Conservation (phyloP, 495 filamentous ascomycete genomes). For the Apodospora peruviana region DNA sequence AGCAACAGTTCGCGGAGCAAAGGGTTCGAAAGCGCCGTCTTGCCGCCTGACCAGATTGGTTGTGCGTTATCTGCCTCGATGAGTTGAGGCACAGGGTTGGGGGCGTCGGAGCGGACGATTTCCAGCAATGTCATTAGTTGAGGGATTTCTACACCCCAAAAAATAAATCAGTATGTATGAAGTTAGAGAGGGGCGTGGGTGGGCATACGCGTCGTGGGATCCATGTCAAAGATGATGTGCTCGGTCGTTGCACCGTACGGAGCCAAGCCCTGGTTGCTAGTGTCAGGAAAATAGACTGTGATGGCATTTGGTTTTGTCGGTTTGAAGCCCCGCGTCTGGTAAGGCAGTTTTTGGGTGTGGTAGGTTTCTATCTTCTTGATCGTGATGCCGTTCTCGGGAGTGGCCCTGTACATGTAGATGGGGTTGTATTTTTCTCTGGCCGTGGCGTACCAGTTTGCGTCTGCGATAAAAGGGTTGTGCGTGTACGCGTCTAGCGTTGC, state of each 20-base stretch:
- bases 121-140: background rate
- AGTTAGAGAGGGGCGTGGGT: background rate
- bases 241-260: background rate
- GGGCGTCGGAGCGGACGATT: background rate
- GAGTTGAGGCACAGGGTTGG: background rate
- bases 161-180: background rate
- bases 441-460: background rate
- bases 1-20: background rate
- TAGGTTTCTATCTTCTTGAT: background rate
- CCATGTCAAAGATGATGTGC: constrained; percentile 1
- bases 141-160: background rate
- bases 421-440: background rate
- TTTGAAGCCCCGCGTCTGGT: background rate
- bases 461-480: background rate
- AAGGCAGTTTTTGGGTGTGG: background rate
- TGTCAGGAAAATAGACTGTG: background rate
- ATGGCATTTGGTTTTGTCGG: background rate
- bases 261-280: background rate
- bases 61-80: background rate
- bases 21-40: background rate
- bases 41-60: background rate
- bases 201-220: background rate
- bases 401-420: background rate
- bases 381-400: background rate
- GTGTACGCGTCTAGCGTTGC: background rate